These are phyloP conservation scores for Bolboschoenus planiculmis DNA, from an alignment of 176 grass and related monocot genomes.

Conservation along the genomic window DNA sequence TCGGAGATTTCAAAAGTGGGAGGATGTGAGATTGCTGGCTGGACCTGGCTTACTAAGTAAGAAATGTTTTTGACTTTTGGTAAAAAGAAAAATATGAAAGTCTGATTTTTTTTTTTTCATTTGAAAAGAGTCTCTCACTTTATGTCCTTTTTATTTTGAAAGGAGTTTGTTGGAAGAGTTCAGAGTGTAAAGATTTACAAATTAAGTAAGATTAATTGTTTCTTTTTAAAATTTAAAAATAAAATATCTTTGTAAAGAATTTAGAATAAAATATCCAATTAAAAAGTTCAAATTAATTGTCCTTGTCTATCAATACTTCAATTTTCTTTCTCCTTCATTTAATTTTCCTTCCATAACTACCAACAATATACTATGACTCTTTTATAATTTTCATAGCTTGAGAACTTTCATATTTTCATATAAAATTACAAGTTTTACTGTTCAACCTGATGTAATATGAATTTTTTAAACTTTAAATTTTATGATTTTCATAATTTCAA, in stretches of 20 bases:
- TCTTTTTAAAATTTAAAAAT: no score
- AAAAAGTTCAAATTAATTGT: no score
- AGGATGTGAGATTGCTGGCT: background rate
- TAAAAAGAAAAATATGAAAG: background rate
- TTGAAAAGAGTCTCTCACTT: background rate
- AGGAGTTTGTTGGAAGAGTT: background rate
- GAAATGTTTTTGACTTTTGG: background rate
- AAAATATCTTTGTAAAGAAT: no score
- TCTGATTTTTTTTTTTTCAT: background rate
- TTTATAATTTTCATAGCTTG: background rate
- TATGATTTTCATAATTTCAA: background rate
- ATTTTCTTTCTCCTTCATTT: background rate
- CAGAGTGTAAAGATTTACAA: background rate
- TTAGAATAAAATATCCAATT: no score
- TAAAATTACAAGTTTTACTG: background rate
- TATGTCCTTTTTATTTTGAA: background rate
- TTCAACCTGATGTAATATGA: background rate
- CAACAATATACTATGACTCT: background rate
- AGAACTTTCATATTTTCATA: background rate
- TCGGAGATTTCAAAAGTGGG: conserved; percentile 27
- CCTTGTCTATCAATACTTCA: background rate
- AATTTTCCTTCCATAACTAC: background rate
- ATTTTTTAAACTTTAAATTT: background rate
- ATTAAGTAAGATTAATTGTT: no score
- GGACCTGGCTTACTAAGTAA: background rate